A percentile compares a stretch with the other conserved stretches of the same genome.
Conservation (phyloP, 257 asterid genomes). For the Oldenlandia corymbosa region DNA sequence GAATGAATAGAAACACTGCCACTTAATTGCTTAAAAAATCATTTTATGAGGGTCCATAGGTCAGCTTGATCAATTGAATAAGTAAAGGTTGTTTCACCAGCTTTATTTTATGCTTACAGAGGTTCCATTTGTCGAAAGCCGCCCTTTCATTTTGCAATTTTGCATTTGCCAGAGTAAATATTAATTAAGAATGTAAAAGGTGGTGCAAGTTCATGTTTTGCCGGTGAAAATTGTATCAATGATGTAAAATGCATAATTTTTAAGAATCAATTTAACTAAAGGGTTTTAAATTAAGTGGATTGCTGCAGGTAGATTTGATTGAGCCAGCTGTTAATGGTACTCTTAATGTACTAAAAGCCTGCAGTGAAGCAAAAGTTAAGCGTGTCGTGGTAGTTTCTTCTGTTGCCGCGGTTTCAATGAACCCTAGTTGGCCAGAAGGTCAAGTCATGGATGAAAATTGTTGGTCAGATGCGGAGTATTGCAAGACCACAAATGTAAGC, state of each 20-base stretch:
- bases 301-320: conserved; percentile 65
- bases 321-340: conserved; percentile 74
- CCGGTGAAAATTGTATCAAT: too few relatives aligned
- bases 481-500: conserved; percentile 58
- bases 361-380: conserved; percentile 50
- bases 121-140: too few relatives aligned
- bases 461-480: conserved; percentile 82
- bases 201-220: too few relatives aligned
- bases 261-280: too few relatives aligned
- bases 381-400: conserved; percentile 74
- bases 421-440: conserved; percentile 62
- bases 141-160: too few relatives aligned
- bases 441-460: conserved; percentile 54
- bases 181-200: too few relatives aligned
- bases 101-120: not conserved
- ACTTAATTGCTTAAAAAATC: too few relatives aligned
- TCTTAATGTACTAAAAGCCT: conserved; percentile 70
- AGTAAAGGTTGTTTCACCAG: not conserved
- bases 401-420: conserved; percentile 40
- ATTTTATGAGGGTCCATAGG: too few relatives aligned
- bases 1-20: too few relatives aligned
- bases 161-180: too few relatives aligned
- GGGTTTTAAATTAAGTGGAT: conserved; percentile 9
- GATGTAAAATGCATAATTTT: too few relatives aligned
- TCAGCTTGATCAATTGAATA: not conserved